Evolutionary conservation across 169 alveolate species (phyloP).

Genomic region (Amoebophrya sp.): DNA sequence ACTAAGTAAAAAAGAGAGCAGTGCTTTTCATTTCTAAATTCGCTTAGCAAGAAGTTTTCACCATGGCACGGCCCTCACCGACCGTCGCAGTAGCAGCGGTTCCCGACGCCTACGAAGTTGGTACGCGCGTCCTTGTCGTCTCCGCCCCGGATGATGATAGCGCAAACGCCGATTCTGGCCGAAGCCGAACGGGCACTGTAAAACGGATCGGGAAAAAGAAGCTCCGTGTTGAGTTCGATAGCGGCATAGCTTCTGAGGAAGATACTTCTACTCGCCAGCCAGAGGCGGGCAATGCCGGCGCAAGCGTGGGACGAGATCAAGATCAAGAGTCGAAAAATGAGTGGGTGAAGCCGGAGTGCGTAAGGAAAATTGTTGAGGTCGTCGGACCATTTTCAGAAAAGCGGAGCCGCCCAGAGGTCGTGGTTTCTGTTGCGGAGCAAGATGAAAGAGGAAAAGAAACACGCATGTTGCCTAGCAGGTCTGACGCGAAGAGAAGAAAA

Average conservation of each 20-base stretch:
- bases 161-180: too few relatives aligned
- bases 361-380: not conserved
- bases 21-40: too few relatives aligned
- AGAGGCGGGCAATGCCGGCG: too few relatives aligned
- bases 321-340: not conserved
- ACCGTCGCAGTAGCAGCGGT: too few relatives aligned
- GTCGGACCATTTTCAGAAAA: not conserved
- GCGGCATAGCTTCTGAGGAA: not conserved
- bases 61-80: too few relatives aligned
- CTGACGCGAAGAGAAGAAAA: not conserved
- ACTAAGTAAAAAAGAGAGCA: too few relatives aligned
- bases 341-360: not conserved
- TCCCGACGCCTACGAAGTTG: too few relatives aligned
- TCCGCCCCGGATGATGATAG: too few relatives aligned
- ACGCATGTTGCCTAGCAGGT: not conserved
- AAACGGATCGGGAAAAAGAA: not conserved
- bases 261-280: too few relatives aligned
- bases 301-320: too few relatives aligned
- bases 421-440: not conserved
- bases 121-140: too few relatives aligned
- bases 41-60: too few relatives aligned
- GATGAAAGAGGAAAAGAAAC: not conserved
- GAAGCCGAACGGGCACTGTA: not conserved
- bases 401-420: not conserved
- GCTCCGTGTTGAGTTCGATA: not conserved